Evolutionary conservation across 1,139 yeast genomes (phyloP).

Genomic region (Candida gigantensis): DNA sequence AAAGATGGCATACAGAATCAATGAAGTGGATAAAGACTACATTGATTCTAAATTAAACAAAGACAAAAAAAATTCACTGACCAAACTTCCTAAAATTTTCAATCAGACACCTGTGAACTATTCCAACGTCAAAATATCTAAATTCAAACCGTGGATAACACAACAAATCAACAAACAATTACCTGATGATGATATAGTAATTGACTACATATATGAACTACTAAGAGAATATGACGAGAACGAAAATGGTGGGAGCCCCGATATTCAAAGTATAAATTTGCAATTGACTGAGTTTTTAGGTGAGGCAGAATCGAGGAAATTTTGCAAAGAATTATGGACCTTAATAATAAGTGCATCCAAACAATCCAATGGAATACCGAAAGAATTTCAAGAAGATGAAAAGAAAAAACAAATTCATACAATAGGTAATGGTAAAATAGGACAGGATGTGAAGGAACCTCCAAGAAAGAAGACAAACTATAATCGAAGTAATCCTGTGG

Average conservation of each 20-base stretch:
- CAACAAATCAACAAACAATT: conserved; percentile 29
- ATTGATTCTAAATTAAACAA: conserved; percentile 1
- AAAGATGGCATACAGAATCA: conserved; percentile 5
- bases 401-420: conserved; percentile 5
- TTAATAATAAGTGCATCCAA: conserved; percentile 41
- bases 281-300: conserved; percentile 45
- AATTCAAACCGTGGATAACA: conserved; percentile 39
- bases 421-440: no score
- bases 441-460: no score
- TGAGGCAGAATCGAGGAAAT: conserved; percentile 31
- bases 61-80: neutral
- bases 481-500: conserved; percentile 23
- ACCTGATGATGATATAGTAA: conserved; percentile 51
- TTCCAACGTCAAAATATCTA: conserved; percentile 32
- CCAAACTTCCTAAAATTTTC: conserved; percentile 16
- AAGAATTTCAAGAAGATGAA: conserved; percentile 21
- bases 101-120: conserved; percentile 14
- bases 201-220: conserved; percentile 42
- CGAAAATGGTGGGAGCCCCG: conserved; percentile 23
- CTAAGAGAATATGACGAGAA: conserved; percentile 21
- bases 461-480: conserved; percentile 24
- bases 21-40: conserved; percentile 6
- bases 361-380: conserved; percentile 43
- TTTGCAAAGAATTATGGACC: conserved; percentile 43
- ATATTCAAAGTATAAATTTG: conserved; percentile 32